Evolutionary conservation across 1,284 basidiomycete species (phyloP), one percentile per base, ranked within the genome.

Genomic region (Malassezia psittaci): DNA sequence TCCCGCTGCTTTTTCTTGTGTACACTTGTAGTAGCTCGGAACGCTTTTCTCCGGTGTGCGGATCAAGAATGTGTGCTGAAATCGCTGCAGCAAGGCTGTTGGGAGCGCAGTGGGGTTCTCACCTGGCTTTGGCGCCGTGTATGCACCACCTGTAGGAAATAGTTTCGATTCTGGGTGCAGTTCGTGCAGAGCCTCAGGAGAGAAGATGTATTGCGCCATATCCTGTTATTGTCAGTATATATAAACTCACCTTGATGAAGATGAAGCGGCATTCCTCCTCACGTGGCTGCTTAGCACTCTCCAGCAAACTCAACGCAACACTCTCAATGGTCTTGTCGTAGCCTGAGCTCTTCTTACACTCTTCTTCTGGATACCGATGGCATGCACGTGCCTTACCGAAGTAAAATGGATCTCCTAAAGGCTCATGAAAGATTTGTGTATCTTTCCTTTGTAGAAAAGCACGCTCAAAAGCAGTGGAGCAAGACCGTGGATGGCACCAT

Each of bases 91-190:
- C 15, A 71, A 58, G 5, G 62, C 50, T 11, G 63, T 73, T 5
- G 71, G 64, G 12, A 73, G 54, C 10, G 64, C 62, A 10, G 70
- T 72, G 11, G 70, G 70, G 52, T 73, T 73, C 78, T 57, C 67
- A n/a, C 64, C 43, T 36, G 47, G 24, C 45, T 64, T 54, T 15
- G 55, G 54, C 36, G 13, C 38, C 21, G 48, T 18, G 10, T 50
- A 40, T 9, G 8, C 13, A 21, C 18, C 24, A 2, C 57, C 48
- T 12, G 54, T 52, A n/a, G 61, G 64, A 55, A 66, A 71, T 9
- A 66, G 61, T 21, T 60, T 61, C 18, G 69, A 71, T 18, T 61
- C 47, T 2, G 64, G 63, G 44, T 71, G 68, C 24, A 71, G 59
- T 42, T 57, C 59, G 29, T 59, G 54, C 13, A 71, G 54, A n/a